Percentiles rank a stretch among this genome's conserved stretches.
Evolutionary conservation across 495 filamentous ascomycete species (phyloP).

Genomic region (Lichenothelia convexa): DNA sequence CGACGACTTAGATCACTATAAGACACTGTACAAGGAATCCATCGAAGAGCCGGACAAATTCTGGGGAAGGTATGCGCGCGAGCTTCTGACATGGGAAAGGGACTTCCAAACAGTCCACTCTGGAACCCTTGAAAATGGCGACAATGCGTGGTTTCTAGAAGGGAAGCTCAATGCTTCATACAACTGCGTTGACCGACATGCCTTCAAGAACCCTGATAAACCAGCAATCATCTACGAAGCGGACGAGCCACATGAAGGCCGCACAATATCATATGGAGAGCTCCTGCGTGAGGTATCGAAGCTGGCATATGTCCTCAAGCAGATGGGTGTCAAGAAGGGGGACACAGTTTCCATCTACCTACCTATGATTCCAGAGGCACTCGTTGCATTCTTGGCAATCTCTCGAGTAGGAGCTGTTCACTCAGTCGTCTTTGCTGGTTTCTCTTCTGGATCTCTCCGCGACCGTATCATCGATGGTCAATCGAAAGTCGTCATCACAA

Average conservation of each 20-base stretch:
- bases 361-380: constrained; percentile 94
- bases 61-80: constrained; percentile 72
- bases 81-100: constrained; percentile 73
- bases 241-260: constrained; percentile 75
- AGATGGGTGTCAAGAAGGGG: constrained; percentile 92
- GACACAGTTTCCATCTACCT: constrained; percentile 96
- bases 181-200: constrained; percentile 95
- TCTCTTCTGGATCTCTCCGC: constrained; percentile 89
- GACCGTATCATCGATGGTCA: constrained; percentile 86
- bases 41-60: constrained; percentile 82
- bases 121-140: constrained; percentile 62
- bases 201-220: constrained; percentile 76
- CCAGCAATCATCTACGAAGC: constrained; percentile 98
- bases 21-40: constrained; percentile 86
- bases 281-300: constrained; percentile 83
- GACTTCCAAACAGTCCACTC: constrained; percentile 83
- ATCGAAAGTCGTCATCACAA: constrained; percentile 85
- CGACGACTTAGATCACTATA: constrained; percentile 65
- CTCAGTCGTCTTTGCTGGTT: constrained; percentile 97
- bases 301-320: constrained; percentile 67
- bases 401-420: constrained; percentile 87
- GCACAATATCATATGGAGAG: constrained; percentile 82
- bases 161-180: constrained; percentile 87
- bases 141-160: constrained; percentile 89
- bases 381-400: constrained; percentile 83